Evolutionary conservation across 1,139 yeast species (phyloP).

Genomic region (Geotrichum carabidarum): DNA sequence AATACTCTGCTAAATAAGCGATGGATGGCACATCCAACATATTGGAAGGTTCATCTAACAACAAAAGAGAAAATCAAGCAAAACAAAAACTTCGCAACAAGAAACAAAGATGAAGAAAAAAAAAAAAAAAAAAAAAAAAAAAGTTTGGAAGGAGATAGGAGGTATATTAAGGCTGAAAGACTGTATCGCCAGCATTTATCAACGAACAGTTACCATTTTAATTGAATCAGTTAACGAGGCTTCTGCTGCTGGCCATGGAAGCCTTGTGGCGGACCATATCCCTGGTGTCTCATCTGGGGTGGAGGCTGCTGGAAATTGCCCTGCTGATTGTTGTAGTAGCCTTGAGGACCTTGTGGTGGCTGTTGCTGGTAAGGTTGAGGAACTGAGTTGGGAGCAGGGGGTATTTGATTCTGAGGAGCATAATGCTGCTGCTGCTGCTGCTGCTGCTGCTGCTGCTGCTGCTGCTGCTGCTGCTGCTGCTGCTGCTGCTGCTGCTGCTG

Average conservation of each 20-base stretch:
- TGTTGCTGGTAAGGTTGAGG: too few species aligned
- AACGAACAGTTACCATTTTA: background rate
- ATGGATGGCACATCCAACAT: too few species aligned
- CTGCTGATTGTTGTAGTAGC: background rate
- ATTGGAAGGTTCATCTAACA: too few species aligned
- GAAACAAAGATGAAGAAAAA: slow-evolving; percentile 2
- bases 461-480: slow-evolving; percentile 23
- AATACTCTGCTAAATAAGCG: too few species aligned
- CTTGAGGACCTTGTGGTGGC: background rate
- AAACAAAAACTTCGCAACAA: too few species aligned
- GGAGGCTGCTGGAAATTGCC: slow-evolving; percentile 20
- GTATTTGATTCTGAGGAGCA: background rate
- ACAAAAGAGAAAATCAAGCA: too few species aligned
- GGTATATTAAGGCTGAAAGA: too few species aligned
- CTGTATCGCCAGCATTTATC: too few species aligned
- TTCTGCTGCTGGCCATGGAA: background rate
- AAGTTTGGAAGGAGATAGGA: too few species aligned
- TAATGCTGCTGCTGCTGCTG: background rate
- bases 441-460: slow-evolving; percentile 21
- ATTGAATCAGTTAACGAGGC: background rate
- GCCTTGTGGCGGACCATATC: background rate
- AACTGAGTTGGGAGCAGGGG: background rate
- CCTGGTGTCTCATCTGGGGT: background rate
- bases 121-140: background rate
- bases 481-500: background rate